Conservation (phyloP, 306 rosid species). For the Cucurbita moschata region DNA sequence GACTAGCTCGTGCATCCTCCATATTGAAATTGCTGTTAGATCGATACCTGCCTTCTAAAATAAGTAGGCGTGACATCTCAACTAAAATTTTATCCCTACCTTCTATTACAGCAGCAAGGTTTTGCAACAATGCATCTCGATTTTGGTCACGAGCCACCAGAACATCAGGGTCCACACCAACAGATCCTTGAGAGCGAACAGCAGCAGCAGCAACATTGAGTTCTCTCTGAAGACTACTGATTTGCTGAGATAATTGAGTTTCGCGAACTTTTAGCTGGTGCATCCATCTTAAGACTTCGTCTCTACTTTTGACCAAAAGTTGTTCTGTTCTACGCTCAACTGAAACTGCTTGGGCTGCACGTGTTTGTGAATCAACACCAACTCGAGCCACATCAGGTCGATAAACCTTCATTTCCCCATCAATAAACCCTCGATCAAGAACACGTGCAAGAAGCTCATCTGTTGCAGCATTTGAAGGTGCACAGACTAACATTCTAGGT, state of each 20-base stretch:
- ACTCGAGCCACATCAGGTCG: conserved; percentile 98
- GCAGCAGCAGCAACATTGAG: conserved; percentile 84
- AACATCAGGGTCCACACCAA: conserved; percentile 92
- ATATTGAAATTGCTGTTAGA: conserved; percentile 67
- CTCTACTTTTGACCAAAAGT: conserved; percentile 72
- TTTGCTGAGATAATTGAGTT: conserved; percentile 62
- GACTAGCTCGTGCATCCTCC: conserved; percentile 93
- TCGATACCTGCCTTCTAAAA: conserved; percentile 79
- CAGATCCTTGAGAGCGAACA: conserved; percentile 88
- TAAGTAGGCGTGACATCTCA: conserved; percentile 83
- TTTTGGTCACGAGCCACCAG: conserved; percentile 84
- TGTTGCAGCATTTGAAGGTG: conserved; percentile 98
- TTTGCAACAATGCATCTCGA: conserved; percentile 71
- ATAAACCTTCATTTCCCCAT: conserved; percentile 98
- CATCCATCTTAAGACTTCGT: conserved; percentile 79
- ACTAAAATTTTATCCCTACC: conserved; percentile 80
- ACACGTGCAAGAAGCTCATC: conserved; percentile 99
- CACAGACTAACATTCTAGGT: conserved; percentile 97
- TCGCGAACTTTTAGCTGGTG: conserved; percentile 78
- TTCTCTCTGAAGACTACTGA: conserved; percentile 66
- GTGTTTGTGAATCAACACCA: conserved; percentile 97
- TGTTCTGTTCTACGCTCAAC: conserved; percentile 98
- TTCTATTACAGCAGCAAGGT: conserved; percentile 87
- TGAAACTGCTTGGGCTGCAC: conserved; percentile 98
- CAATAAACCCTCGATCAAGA: conserved; percentile 93